Evolutionary conservation across 1,139 yeast genomes (phyloP).

Genomic region (Hyphopichia burtonii): DNA sequence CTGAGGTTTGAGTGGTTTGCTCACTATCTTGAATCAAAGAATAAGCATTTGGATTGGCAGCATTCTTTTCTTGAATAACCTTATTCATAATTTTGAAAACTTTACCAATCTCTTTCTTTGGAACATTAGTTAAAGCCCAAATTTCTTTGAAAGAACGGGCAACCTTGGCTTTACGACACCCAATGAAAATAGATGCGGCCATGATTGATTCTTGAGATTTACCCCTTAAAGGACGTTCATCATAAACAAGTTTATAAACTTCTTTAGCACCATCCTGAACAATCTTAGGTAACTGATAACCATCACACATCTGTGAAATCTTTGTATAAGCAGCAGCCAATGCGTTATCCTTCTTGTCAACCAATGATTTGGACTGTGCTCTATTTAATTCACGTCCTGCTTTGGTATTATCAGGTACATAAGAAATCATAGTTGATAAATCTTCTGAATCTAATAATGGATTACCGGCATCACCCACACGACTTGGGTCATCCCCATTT

Average conservation of each 20-base stretch:
- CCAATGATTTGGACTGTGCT: conserved; percentile 82
- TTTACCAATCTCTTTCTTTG: conserved; percentile 90
- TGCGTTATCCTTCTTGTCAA: conserved; percentile 85
- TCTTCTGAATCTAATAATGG: conserved; percentile 91
- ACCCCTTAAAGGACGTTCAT: conserved; percentile 83
- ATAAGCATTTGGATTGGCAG: conserved; percentile 40
- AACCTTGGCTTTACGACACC: conserved; percentile 92
- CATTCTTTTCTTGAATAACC: conserved; percentile 67
- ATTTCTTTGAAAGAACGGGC: conserved; percentile 96
- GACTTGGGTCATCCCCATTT: conserved; percentile 97
- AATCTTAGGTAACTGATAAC: conserved; percentile 88
- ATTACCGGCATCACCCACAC: conserved; percentile 99
- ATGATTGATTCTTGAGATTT: conserved; percentile 91
- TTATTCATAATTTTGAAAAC: conserved; percentile 80
- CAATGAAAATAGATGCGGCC: conserved; percentile 95
- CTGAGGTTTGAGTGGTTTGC: conserved; percentile 85
- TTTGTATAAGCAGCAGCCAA: conserved; percentile 87
- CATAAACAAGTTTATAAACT: conserved; percentile 88
- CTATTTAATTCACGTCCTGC: conserved; percentile 85
- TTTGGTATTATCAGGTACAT: conserved; percentile 72
- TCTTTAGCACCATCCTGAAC: conserved; percentile 98
- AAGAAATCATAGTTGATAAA: conserved; percentile 88
- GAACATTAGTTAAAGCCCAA: conserved; percentile 92
- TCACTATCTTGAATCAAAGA: conserved; percentile 51
- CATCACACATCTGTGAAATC: conserved; percentile 95